Evolutionary conservation across 2,329 filamentous ascomycete genomes (phyloP).

Genomic region (Claviceps fusiformis): DNA sequence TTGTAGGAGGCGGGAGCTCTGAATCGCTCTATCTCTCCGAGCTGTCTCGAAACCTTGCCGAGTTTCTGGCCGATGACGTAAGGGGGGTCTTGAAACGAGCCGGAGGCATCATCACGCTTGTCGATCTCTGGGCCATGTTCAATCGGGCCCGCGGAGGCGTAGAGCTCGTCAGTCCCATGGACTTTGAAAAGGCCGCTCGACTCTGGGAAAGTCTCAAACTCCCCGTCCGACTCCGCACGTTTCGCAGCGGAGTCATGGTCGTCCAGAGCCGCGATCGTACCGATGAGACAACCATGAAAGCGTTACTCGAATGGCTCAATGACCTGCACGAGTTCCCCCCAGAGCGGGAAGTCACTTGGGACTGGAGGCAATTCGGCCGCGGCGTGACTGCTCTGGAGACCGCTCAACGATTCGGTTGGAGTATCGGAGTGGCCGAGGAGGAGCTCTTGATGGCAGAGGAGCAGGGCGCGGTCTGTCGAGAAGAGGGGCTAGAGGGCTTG

Average conservation of each 20-base stretch:
- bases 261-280: conserved; percentile 80
- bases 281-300: conserved; percentile 75
- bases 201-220: conserved; percentile 81
- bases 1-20: conserved; percentile 61
- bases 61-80: conserved; percentile 78
- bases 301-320: conserved; percentile 63
- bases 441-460: conserved; percentile 98
- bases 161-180: conserved; percentile 79
- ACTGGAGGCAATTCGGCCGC: conserved; percentile 64
- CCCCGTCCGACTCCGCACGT: conserved; percentile 73
- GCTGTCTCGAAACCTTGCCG: conserved; percentile 68
- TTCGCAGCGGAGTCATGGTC: conserved; percentile 88
- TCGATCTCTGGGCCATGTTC: conserved; percentile 89
- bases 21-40: conserved; percentile 85
- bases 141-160: conserved; percentile 88
- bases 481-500: conserved; percentile 81
- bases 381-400: conserved; percentile 83
- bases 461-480: conserved; percentile 70
- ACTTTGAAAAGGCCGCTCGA: conserved; percentile 80
- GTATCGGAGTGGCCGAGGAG: conserved; percentile 86
- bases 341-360: conserved; percentile 54
- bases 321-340: conserved; percentile 56
- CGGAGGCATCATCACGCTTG: conserved; percentile 77
- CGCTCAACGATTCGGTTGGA: conserved; percentile 89
- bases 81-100: conserved; percentile 64